These are phyloP conservation scores for Rutstroemia sp. DNA, from an alignment of 2,329 filamentous ascomycete species.

Conservation along the genomic window DNA sequence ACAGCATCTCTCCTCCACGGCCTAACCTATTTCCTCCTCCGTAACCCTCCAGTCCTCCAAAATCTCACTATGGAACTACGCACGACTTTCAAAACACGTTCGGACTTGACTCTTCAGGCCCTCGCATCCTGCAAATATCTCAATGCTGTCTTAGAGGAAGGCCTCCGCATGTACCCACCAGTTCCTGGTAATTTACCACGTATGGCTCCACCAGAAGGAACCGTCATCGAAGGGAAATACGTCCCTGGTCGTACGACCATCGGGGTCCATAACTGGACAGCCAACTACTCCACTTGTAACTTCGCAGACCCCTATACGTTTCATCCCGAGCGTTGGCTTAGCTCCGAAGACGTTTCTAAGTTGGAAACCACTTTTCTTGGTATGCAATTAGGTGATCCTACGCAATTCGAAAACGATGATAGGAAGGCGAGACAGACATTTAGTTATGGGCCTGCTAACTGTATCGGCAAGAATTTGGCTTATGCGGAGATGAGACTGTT, in stretches of 20 bases:
- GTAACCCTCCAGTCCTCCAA: slow-evolving; percentile 29
- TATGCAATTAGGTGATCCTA: neutral
- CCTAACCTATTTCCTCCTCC: slow-evolving; percentile 43
- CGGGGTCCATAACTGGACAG: neutral
- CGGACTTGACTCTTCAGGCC: slow-evolving; percentile 12
- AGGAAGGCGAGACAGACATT: slow-evolving; percentile 1
- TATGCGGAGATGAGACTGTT: slow-evolving; percentile 9
- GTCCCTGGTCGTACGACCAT: neutral
- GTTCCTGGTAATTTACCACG: neutral
- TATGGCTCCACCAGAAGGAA: neutral
- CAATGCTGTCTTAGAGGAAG: slow-evolving; percentile 12
- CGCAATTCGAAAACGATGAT: neutral
- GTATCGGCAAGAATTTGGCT: slow-evolving; percentile 7
- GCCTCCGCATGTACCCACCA: slow-evolving; percentile 14
- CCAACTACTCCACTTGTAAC: neutral
- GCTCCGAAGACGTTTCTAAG: neutral
- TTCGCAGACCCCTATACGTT: neutral
- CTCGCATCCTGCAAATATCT: slow-evolving; percentile 9
- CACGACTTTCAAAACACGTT: slow-evolving; percentile 29
- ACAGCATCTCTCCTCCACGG: slow-evolving; percentile 28
- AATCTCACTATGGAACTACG: slow-evolving; percentile 37
- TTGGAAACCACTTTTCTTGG: neutral
- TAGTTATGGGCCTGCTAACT: neutral
- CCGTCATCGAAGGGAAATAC: neutral
- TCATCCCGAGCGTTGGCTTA: slow-evolving; percentile 5